Percentiles rank a stretch among this genome's conserved stretches.
Conservation (phyloP, 495 filamentous ascomycete species). For the Diplogelasinospora grovesii region DNA sequence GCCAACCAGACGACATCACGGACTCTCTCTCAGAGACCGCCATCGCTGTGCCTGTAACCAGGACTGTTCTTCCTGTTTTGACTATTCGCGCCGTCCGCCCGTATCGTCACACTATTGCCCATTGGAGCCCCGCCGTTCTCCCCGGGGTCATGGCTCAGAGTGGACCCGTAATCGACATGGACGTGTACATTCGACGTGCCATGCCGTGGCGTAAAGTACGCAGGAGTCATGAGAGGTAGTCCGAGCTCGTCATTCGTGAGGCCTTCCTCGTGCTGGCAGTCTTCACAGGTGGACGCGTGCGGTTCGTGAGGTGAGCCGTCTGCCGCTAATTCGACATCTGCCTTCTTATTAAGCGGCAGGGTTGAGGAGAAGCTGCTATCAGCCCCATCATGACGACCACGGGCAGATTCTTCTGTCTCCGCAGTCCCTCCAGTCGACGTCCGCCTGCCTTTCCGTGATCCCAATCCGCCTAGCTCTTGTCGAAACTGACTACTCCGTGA, state of each 20-base stretch:
- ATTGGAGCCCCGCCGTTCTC: slow-evolving; percentile 7
- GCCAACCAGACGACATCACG: too few relatives aligned
- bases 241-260: not conserved
- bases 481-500: slow-evolving; percentile 6
- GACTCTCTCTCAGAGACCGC: too few relatives aligned
- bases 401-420: not conserved
- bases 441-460: too few relatives aligned
- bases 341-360: not conserved
- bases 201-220: not conserved
- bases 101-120: slow-evolving; percentile 17
- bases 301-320: not conserved
- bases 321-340: not conserved
- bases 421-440: not conserved
- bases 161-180: slow-evolving; percentile 17
- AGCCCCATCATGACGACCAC: not conserved
- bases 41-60: not conserved
- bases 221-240: not conserved
- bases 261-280: slow-evolving; percentile 2
- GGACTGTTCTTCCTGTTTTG: not conserved
- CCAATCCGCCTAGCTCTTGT: slow-evolving; percentile 12
- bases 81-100: not conserved
- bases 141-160: slow-evolving; percentile 8
- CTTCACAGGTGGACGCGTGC: not conserved
- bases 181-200: slow-evolving; percentile 16
- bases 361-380: not conserved